These are phyloP conservation scores for Aspergillus costaricaensis DNA, from an alignment of 2,329 filamentous ascomycete genomes.

Conservation along the genomic window DNA sequence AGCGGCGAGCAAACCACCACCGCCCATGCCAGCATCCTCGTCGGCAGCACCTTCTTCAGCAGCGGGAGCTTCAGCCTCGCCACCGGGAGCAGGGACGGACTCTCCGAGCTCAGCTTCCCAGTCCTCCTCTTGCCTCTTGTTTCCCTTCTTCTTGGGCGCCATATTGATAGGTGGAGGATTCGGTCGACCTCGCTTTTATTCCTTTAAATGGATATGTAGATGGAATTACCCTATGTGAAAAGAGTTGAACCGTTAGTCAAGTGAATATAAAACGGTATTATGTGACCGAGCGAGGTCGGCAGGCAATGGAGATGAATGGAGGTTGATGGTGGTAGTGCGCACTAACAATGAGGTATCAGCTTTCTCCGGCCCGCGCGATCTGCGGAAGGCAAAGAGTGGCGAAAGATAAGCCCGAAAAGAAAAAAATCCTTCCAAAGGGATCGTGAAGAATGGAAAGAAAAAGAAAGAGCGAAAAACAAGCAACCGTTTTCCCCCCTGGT, in stretches of 20 bases:
- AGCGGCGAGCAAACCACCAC: slow-evolving; percentile 74
- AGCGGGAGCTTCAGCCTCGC: slow-evolving; percentile 47
- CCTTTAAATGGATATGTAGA: no score
- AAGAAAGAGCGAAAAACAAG: slow-evolving; percentile 5
- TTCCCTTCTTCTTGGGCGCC: slow-evolving; percentile 94
- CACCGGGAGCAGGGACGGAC: slow-evolving; percentile 53
- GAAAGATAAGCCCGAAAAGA: slow-evolving; percentile 6
- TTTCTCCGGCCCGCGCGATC: slow-evolving; percentile 14
- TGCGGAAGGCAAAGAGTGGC: slow-evolving; percentile 16
- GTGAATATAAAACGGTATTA: not conserved
- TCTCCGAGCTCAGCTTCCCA: slow-evolving; percentile 95
- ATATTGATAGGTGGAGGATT: slow-evolving; percentile 52
- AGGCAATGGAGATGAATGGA: not conserved
- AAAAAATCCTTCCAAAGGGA: slow-evolving; percentile 4
- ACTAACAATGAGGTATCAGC: slow-evolving; percentile 20
- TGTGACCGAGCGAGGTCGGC: not conserved
- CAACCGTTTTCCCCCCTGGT: slow-evolving; percentile 16
- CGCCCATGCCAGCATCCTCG: slow-evolving; percentile 57
- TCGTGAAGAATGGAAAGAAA: slow-evolving; percentile 2
- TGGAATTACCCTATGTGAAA: no score
- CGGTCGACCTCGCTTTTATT: no score
- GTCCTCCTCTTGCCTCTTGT: slow-evolving; percentile 82
- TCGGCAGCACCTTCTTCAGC: slow-evolving; percentile 46
- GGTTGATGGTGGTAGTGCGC: slow-evolving; percentile 12
- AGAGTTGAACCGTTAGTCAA: no score